Percentiles rank a stretch among this genome's conserved stretches.
Evolutionary conservation across 225 moss, liverwort and hornwort genomes (phyloP).

Genomic region (Asterella californica): DNA sequence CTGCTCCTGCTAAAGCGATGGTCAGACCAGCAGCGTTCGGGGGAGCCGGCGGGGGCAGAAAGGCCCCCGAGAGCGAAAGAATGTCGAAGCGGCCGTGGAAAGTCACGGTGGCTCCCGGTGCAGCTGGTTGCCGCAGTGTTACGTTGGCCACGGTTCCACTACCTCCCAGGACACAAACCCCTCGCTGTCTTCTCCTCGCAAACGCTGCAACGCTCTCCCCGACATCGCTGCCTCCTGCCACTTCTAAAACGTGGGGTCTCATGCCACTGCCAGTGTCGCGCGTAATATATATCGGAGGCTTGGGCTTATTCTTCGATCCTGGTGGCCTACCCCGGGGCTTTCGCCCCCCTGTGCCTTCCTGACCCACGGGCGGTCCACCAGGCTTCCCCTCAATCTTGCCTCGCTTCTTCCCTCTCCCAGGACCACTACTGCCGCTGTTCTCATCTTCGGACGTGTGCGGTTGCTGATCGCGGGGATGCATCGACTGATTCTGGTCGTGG

Average conservation of each 20-base stretch:
- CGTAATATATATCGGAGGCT: constrained; percentile 87
- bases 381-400: constrained; percentile 50
- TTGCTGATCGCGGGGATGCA: constrained; percentile 38
- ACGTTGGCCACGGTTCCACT: constrained; percentile 92
- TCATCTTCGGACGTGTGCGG: constrained; percentile 82
- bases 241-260: constrained; percentile 87
- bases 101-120: constrained; percentile 85
- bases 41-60: constrained; percentile 64
- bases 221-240: constrained; percentile 83
- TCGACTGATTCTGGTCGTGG: constrained; percentile 39
- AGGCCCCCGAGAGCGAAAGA: constrained; percentile 84
- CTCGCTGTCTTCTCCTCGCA: constrained; percentile 73
- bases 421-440: constrained; percentile 81
- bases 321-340: constrained; percentile 93
- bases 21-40: constrained; percentile 62
- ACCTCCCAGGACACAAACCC: constrained; percentile 84
- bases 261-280: constrained; percentile 90
- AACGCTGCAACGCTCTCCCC: constrained; percentile 81
- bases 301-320: constrained; percentile 96
- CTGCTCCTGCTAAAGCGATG: constrained; percentile 71
- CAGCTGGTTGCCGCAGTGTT: constrained; percentile 76
- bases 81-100: constrained; percentile 98
- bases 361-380: constrained; percentile 36
- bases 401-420: constrained; percentile 58
- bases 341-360: constrained; percentile 61